phyloP scores from a whole-genome alignment of 2,329 filamentous ascomycete species.

The Epichloe typhina region DNA sequence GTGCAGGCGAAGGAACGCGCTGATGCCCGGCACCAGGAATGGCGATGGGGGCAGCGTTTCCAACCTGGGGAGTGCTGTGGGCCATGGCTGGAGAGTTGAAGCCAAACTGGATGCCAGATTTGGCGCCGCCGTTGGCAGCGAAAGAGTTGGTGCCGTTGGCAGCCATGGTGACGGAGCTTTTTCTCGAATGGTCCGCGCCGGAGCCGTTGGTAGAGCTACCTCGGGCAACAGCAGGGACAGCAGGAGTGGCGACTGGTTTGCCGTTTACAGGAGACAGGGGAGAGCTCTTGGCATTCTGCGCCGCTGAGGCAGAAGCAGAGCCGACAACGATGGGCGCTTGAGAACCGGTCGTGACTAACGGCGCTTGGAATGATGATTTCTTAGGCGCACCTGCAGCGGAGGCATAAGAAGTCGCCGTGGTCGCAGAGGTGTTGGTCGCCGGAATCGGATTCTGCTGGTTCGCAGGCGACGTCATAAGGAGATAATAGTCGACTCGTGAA shows the following conservation, averaged over 20 bases:
- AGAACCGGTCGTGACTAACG: slow-evolving; percentile 47
- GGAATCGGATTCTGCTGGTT: slow-evolving; percentile 38
- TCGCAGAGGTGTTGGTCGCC: slow-evolving; percentile 45
- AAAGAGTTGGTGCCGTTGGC: slow-evolving; percentile 66
- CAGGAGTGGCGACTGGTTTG: slow-evolving; percentile 57
- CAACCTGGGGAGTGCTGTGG: slow-evolving; percentile 51
- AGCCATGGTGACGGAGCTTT: slow-evolving; percentile 84
- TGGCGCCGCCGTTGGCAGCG: slow-evolving; percentile 59
- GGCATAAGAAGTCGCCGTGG: slow-evolving; percentile 51
- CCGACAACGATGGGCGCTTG: slow-evolving; percentile 40
- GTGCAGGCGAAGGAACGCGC: slow-evolving; percentile 68
- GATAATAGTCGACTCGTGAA: slow-evolving; percentile 3
- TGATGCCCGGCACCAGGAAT: slow-evolving; percentile 48
- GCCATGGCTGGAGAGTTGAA: slow-evolving; percentile 57
- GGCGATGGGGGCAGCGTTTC: slow-evolving; percentile 41
- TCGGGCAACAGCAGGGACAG: slow-evolving; percentile 53
- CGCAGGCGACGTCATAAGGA: slow-evolving; percentile 49
- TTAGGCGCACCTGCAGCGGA: slow-evolving; percentile 51
- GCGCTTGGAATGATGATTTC: slow-evolving; percentile 47
- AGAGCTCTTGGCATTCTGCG: slow-evolving; percentile 48
- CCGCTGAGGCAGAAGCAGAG: slow-evolving; percentile 34
- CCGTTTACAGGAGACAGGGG: slow-evolving; percentile 76
- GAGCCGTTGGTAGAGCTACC: slow-evolving; percentile 56
- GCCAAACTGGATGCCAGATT: slow-evolving; percentile 67
- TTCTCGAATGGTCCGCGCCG: slow-evolving; percentile 61